phyloP scores from a whole-genome alignment of 768 basidiomycete genomes.

The Kwoniella heveanensis region DNA sequence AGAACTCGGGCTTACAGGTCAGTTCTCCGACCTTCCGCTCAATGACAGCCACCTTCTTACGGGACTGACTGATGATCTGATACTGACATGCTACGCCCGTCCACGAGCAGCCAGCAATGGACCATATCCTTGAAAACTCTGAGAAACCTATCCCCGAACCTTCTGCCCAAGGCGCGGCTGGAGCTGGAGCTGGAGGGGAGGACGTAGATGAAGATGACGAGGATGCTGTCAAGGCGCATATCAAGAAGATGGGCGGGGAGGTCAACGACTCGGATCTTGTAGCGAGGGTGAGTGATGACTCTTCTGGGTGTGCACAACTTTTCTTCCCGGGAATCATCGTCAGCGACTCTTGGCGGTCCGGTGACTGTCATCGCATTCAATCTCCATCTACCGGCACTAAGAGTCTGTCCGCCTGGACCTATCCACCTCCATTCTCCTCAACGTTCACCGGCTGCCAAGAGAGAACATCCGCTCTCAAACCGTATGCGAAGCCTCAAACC shows the following conservation, averaged over 20 bases:
- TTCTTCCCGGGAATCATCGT: no score
- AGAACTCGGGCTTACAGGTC: conserved; percentile 75
- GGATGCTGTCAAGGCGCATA: conserved; percentile 59
- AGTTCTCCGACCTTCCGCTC: conserved; percentile 65
- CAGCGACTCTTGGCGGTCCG: no score
- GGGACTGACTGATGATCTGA: no score
- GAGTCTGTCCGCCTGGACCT: no score
- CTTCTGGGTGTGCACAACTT: no score
- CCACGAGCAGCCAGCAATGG: conserved; percentile 62
- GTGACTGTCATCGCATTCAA: no score
- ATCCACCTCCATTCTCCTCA: no score
- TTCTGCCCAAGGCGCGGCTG: conserved; percentile 47
- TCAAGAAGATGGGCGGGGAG: conserved; percentile 58
- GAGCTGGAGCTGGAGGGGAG: conserved; percentile 38
- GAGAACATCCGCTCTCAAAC: no score
- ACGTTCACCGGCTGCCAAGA: no score
- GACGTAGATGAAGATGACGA: conserved; percentile 74
- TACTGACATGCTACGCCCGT: conserved; percentile 13
- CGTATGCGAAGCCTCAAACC: no score
- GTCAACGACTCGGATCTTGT: conserved; percentile 29
- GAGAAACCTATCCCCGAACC: conserved; percentile 67
- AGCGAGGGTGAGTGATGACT: conserved; percentile 55
- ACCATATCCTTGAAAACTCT: conserved; percentile 80
- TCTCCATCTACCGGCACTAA: no score
- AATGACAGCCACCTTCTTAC: no score